Conservation (phyloP, 129 eudicot species). For the Saposhnikovia divaricata region DNA sequence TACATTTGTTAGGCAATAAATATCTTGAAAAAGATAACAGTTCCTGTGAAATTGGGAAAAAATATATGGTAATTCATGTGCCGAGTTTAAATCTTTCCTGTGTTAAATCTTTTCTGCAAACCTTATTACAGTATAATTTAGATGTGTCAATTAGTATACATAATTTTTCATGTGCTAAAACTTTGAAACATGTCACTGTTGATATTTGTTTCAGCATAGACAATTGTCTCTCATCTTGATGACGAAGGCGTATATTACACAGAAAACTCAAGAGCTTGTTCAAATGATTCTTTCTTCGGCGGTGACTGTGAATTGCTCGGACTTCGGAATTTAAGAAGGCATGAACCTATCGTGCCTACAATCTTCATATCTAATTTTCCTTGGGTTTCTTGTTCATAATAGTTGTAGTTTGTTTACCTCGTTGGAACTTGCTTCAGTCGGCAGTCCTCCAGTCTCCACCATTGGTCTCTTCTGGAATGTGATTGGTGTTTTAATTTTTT, state of each 20-base stretch:
- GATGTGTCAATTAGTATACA: too few relatives aligned
- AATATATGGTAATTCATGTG: background rate
- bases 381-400: background rate
- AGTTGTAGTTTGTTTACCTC: background rate
- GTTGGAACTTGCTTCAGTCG: background rate
- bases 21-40: background rate
- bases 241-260: background rate
- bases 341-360: background rate
- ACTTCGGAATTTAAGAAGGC: background rate
- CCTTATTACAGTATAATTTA: background rate
- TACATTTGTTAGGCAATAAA: background rate
- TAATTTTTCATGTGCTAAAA: background rate
- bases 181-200: background rate
- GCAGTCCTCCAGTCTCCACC: background rate
- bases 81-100: background rate
- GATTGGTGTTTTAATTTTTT: background rate
- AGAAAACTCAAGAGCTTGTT: background rate
- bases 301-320: background rate
- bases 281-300: background rate
- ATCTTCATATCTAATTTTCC: background rate
- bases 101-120: background rate
- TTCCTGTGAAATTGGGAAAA: background rate
- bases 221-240: background rate
- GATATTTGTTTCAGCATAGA: constrained; percentile 3
- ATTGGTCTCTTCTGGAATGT: background rate